These are phyloP conservation scores for Alectoria sarmentosa DNA, from an alignment of 495 filamentous ascomycete species.

Conservation along the genomic window DNA sequence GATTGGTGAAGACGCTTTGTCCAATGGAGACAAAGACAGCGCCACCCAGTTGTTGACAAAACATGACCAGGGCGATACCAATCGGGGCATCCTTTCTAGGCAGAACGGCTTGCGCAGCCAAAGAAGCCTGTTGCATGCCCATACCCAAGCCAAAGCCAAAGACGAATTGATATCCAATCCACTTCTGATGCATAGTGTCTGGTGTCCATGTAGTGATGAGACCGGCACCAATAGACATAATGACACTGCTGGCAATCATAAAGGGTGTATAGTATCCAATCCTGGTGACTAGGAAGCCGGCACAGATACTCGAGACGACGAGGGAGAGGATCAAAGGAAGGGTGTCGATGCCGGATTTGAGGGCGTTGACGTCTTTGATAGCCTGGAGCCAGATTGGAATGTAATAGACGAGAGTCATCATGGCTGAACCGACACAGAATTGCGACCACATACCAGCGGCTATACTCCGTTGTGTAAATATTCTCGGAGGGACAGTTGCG, in stretches of 20 bases:
- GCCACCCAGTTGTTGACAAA: constrained; percentile 59
- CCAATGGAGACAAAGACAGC: constrained; percentile 59
- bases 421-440: constrained; percentile 25
- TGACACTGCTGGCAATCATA: constrained; percentile 42
- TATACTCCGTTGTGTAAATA: constrained; percentile 51
- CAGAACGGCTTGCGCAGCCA: constrained; percentile 59
- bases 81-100: constrained; percentile 49
- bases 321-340: constrained; percentile 41
- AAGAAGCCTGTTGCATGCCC: constrained; percentile 61
- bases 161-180: constrained; percentile 67
- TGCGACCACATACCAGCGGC: constrained; percentile 37
- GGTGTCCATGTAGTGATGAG: constrained; percentile 53
- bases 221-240: constrained; percentile 55
- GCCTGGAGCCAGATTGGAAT: constrained; percentile 75
- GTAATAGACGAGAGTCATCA: constrained; percentile 48
- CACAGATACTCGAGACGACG: constrained; percentile 40
- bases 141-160: constrained; percentile 63
- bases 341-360: constrained; percentile 34
- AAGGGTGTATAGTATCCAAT: constrained; percentile 63
- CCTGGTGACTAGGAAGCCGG: constrained; percentile 46
- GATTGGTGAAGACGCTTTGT: constrained; percentile 56
- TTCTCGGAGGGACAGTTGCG: constrained; percentile 49
- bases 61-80: constrained; percentile 58
- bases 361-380: constrained; percentile 33
- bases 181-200: constrained; percentile 43